These are phyloP conservation scores for Cytospora piceicola DNA, from an alignment of 2,329 filamentous ascomycete species.

Conservation along the genomic window DNA sequence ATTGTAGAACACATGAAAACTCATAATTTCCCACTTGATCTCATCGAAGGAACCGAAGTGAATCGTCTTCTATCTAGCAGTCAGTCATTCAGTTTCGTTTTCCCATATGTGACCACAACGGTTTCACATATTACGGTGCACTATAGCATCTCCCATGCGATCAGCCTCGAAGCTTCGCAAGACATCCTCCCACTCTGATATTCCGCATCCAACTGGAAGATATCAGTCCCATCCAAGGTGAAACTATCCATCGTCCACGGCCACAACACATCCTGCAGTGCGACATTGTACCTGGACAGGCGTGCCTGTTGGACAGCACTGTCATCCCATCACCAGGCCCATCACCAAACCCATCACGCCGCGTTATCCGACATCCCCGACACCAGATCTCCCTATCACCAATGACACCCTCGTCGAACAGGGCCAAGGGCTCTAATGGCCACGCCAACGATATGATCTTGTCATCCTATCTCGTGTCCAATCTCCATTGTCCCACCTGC, in stretches of 20 bases:
- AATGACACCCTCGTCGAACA: conserved; percentile 37
- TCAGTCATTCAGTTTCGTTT: neutral
- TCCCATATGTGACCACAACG: neutral
- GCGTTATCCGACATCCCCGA: conserved; percentile 24
- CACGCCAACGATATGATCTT: conserved; percentile 40
- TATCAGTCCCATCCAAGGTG: no score
- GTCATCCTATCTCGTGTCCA: conserved; percentile 69
- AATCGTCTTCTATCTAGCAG: neutral
- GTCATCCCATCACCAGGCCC: neutral
- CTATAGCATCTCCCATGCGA: neutral
- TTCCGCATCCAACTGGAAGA: no score
- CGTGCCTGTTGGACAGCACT: conserved; percentile 14
- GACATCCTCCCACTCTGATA: neutral
- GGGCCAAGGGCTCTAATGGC: conserved; percentile 23
- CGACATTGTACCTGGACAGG: conserved; percentile 17
- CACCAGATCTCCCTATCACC: conserved; percentile 9
- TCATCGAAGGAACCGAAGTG: neutral
- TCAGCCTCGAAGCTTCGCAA: neutral
- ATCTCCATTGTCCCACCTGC: conserved; percentile 80
- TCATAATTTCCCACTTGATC: neutral
- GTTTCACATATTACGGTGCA: neutral
- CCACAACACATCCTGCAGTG: conserved; percentile 13
- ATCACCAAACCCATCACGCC: conserved; percentile 5
- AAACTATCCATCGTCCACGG: neutral
- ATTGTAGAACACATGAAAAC: conserved; percentile 2